Conservation (phyloP, 176 grass and related monocot species). For the Puya raimondii region DNA sequence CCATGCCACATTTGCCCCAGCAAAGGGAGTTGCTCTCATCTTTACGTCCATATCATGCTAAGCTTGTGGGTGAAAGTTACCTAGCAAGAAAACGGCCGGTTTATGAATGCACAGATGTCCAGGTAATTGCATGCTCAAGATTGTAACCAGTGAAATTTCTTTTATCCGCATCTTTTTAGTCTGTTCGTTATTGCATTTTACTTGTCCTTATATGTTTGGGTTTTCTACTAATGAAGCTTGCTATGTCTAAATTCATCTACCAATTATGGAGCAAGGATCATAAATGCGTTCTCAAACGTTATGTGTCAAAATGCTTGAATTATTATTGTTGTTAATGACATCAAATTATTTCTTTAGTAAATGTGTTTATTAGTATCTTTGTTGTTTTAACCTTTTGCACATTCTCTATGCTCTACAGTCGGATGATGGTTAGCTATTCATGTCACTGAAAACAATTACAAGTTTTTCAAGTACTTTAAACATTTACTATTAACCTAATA, state of each 20-base stretch:
- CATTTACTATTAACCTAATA: neutral
- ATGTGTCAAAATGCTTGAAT: too few species aligned
- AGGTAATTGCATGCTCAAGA: slow-evolving; percentile 33
- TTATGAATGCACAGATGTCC: slow-evolving; percentile 90
- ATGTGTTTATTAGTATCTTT: too few species aligned
- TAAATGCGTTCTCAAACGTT: too few species aligned
- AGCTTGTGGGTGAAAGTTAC: slow-evolving; percentile 94
- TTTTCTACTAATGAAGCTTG: neutral
- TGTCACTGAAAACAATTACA: neutral
- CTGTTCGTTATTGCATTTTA: neutral
- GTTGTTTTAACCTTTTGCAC: too few species aligned
- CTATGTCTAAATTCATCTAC: neutral
- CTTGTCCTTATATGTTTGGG: neutral
- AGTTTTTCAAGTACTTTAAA: neutral
- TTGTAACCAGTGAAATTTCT: neutral
- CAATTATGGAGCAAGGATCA: neutral
- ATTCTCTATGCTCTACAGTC: too few species aligned
- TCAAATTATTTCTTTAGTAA: too few species aligned
- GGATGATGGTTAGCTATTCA: neutral
- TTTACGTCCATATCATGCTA: slow-evolving; percentile 81
- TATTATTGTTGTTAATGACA: too few species aligned
- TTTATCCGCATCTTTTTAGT: neutral
- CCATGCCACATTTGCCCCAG: slow-evolving; percentile 70
- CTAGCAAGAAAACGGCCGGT: slow-evolving; percentile 79
- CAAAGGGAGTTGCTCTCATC: slow-evolving; percentile 73